Conservation (phyloP, 345 rosid genomes). For the Euclidium syriacum region DNA sequence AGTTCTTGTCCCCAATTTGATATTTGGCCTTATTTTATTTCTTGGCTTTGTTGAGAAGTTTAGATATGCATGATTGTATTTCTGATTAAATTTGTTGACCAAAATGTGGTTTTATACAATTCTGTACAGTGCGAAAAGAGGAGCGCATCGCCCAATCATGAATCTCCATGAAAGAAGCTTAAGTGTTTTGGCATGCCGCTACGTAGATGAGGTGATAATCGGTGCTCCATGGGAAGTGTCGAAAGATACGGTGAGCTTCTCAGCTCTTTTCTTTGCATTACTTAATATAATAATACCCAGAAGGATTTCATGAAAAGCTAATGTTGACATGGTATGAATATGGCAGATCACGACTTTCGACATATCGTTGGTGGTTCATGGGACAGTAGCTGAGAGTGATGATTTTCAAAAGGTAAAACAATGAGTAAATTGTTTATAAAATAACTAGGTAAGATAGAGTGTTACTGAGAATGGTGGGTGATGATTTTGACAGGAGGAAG, state of each 20-base stretch:
- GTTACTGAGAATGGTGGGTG: background rate
- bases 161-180: conserved; percentile 88
- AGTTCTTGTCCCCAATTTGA: conserved; percentile 9
- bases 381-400: conserved; percentile 72
- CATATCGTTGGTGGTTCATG: conserved; percentile 76
- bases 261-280: background rate
- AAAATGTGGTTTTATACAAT: background rate
- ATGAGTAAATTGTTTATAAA: background rate
- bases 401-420: conserved; percentile 28
- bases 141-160: conserved; percentile 73
- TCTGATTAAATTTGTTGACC: background rate
- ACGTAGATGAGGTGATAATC: conserved; percentile 95
- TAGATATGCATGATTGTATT: background rate
- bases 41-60: background rate
- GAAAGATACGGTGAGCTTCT: conserved; percentile 65
- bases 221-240: conserved; percentile 98
- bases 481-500: conserved; percentile 44
- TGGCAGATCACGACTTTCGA: conserved; percentile 79
- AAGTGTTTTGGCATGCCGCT: conserved; percentile 87
- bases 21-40: too few relatives aligned
- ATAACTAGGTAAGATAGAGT: background rate
- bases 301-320: background rate
- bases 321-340: background rate
- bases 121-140: conserved; percentile 66
- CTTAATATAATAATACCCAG: background rate